Evolutionary conservation across 495 filamentous ascomycete genomes (phyloP), one percentile per base, ranked within the genome.

Genomic region (Trichoderma asperelloides): DNA sequence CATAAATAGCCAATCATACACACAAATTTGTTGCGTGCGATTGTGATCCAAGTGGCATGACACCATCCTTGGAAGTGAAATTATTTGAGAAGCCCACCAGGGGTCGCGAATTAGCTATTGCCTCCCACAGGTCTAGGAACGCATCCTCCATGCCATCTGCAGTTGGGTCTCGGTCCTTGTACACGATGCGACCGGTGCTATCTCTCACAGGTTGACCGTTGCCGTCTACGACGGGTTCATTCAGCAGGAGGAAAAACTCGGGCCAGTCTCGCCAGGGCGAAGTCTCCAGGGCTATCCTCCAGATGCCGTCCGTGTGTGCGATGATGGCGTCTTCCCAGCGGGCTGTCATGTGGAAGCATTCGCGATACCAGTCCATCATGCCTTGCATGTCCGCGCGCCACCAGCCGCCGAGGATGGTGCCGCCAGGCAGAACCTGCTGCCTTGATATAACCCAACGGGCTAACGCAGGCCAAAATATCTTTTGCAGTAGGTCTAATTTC

Each of bases 311-410:
- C 25, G 55, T 60, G 25, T 60, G 55, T 6, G 55, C 55, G 55
- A 60, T 60, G 23, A 60, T 60, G 55, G 55, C 55, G 55, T 60
- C 55, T 13, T 60, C 55, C 55, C 55, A 60, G 9, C 55, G 55
- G 11, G 55, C 23, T 25, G 55, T 60, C 55, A 60, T 60, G 55
- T 60, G 55, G 18, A 60, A 13, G 27, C 55, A 60, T 25, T 60
- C 55, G 55, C 55, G 55, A 60, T 60, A 60, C 55, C 55, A 60
- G 55, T 60, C 55, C 55, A 60, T 60, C 55, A 60, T 60, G 23
- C 55, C 55, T 13, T 60, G 55, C 55, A 60, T 60, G 55, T 60
- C 55, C 7, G 55, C 55, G 25, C 55, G 55, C 55, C 55, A 60
- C 55, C 55, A 60, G 55, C 55, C 55, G 25, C 55, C 55, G 4